phyloP scores from a whole-genome alignment of 495 filamentous ascomycete genomes.

The Achaetomiella virescens region DNA sequence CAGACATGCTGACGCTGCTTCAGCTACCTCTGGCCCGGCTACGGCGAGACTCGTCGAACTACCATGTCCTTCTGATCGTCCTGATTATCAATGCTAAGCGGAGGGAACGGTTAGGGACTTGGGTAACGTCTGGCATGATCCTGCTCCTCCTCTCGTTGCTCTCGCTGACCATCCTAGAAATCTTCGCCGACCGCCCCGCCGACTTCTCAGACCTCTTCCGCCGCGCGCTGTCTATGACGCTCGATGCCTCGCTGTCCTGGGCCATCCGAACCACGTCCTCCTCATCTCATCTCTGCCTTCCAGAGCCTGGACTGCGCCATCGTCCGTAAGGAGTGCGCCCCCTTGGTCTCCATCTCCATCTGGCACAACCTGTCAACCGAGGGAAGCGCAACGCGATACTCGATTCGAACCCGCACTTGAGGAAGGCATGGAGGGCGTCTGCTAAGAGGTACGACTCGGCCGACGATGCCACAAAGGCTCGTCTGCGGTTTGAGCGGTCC shows the following conservation, averaged over 20 bases:
- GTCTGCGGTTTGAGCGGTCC: conserved; percentile 82
- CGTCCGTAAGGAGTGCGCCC: conserved; percentile 91
- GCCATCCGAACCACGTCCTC: conserved; percentile 72
- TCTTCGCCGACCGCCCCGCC: conserved; percentile 68
- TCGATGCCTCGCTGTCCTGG: conserved; percentile 68
- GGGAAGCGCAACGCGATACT: conserved; percentile 59
- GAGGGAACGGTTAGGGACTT: conserved; percentile 78
- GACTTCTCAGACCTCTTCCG: conserved; percentile 90
- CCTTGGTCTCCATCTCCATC: conserved; percentile 87
- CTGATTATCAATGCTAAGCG: conserved; percentile 83
- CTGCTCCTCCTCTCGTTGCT: background rate
- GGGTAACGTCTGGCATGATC: conserved; percentile 41
- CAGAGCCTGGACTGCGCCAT: conserved; percentile 87
- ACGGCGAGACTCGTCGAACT: conserved; percentile 84
- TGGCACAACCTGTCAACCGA: conserved; percentile 86
- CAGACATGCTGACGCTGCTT: conserved; percentile 21
- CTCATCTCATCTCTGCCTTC: conserved; percentile 86
- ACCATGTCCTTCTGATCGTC: conserved; percentile 79
- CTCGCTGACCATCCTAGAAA: conserved; percentile 31
- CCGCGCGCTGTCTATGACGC: conserved; percentile 79
- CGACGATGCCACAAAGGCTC: conserved; percentile 70
- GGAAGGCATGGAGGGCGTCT: conserved; percentile 87
- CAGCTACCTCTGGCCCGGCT: conserved; percentile 92
- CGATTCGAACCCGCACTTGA: conserved; percentile 60
- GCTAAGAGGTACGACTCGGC: conserved; percentile 81